phyloP scores from a whole-genome alignment of 148 eudicot species.

The Vaccinium macrocarpon region DNA sequence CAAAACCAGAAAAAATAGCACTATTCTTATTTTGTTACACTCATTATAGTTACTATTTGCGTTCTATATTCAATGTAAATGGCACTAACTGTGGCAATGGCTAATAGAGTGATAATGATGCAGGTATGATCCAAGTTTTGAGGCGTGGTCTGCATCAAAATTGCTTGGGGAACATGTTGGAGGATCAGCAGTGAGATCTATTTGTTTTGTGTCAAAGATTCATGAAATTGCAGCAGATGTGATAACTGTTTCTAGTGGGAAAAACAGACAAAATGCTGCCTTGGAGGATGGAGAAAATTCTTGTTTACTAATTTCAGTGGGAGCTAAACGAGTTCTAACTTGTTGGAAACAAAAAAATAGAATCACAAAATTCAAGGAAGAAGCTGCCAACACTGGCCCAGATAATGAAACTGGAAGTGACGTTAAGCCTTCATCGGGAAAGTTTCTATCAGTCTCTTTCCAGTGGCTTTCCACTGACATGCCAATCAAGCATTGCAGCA shows the following conservation, averaged over 20 bases:
- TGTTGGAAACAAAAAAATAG: slow-evolving; percentile 68
- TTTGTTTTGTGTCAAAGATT: slow-evolving; percentile 68
- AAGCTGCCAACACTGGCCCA: slow-evolving; percentile 15
- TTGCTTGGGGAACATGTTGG: slow-evolving; percentile 98
- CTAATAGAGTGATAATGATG: slow-evolving; percentile 18
- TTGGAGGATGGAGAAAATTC: slow-evolving; percentile 47
- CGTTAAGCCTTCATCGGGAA: slow-evolving; percentile 26
- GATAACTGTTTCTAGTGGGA: slow-evolving; percentile 30
- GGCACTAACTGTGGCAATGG: background rate
- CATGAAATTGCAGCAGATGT: slow-evolving; percentile 41
- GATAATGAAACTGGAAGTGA: slow-evolving; percentile 26
- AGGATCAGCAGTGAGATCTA: slow-evolving; percentile 95
- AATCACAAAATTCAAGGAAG: slow-evolving; percentile 27
- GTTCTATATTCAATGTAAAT: background rate
- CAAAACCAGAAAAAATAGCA: background rate
- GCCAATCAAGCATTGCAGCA: slow-evolving; percentile 54
- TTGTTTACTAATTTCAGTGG: slow-evolving; percentile 80
- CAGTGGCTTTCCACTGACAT: slow-evolving; percentile 93
- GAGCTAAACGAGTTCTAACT: slow-evolving; percentile 91
- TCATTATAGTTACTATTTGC: background rate
- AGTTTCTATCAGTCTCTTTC: slow-evolving; percentile 49
- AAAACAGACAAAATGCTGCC: slow-evolving; percentile 15
- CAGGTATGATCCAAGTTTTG: slow-evolving; percentile 58
- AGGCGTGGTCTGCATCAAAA: slow-evolving; percentile 73
- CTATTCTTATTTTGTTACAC: background rate